These are phyloP conservation scores for Solanum piurae DNA, from an alignment of 257 asterid genomes.

Conservation along the genomic window DNA sequence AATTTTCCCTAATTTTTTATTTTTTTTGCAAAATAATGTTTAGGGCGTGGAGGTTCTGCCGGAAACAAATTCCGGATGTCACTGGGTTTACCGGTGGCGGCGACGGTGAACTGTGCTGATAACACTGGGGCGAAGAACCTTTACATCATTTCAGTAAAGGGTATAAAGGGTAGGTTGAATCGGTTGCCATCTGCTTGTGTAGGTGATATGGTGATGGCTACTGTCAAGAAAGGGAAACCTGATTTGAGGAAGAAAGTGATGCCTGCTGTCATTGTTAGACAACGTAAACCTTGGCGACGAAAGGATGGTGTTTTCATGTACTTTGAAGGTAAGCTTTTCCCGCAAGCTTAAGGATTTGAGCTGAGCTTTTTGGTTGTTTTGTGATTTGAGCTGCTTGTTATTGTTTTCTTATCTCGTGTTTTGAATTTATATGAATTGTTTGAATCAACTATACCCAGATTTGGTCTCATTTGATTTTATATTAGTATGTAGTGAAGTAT, in stretches of 20 bases:
- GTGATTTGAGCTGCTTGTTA: neutral
- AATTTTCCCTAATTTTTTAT: neutral
- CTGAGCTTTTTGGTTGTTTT: neutral
- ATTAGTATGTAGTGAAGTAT: neutral
- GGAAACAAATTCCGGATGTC: slow-evolving; percentile 64
- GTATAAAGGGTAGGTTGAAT: slow-evolving; percentile 51
- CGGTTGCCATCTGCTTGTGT: slow-evolving; percentile 63
- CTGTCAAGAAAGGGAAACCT: slow-evolving; percentile 67
- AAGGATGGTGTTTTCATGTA: slow-evolving; percentile 63
- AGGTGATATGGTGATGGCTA: slow-evolving; percentile 67
- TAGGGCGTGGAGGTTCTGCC: slow-evolving; percentile 62
- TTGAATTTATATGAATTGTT: neutral
- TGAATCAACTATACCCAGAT: neutral
- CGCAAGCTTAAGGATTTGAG: neutral
- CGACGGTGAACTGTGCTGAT: slow-evolving; percentile 55
- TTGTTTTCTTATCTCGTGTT: neutral
- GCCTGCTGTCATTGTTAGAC: slow-evolving; percentile 64
- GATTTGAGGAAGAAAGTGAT: slow-evolving; percentile 58
- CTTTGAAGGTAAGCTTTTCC: slow-evolving; percentile 28
- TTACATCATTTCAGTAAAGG: slow-evolving; percentile 52
- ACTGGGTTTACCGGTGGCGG: slow-evolving; percentile 61
- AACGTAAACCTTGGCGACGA: slow-evolving; percentile 55
- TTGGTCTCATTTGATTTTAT: neutral
- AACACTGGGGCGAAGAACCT: slow-evolving; percentile 48
- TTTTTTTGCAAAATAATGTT: neutral